Conservation (phyloP, 352 stramenopile genomes). For the Phytophthora podocarpi region DNA sequence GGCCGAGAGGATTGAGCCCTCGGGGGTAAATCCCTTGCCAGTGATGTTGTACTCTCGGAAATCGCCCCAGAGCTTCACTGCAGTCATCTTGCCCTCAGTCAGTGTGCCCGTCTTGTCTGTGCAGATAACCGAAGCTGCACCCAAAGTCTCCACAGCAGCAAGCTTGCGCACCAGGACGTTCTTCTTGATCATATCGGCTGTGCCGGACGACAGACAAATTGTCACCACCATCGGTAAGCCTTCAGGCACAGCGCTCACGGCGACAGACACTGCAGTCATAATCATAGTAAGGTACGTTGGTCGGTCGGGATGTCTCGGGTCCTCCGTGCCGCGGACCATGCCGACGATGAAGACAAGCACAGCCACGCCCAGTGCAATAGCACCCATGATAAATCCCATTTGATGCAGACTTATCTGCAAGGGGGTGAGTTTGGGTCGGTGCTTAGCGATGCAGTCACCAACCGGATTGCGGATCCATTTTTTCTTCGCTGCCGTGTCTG, state of each 20-base stretch:
- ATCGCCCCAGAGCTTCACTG: conserved; percentile 77
- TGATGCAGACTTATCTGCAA: conserved; percentile 94
- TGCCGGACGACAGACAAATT: conserved; percentile 76
- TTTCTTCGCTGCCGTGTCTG: conserved; percentile 15
- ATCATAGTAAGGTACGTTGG: conserved; percentile 93
- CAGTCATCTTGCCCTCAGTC: conserved; percentile 89
- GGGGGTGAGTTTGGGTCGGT: conserved; percentile 84
- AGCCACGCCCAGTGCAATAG: conserved; percentile 82
- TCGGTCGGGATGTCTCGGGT: conserved; percentile 72
- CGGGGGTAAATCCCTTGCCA: conserved; percentile 62
- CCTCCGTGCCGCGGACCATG: conserved; percentile 56
- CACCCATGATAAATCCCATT: conserved; percentile 91
- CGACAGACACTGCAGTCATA: conserved; percentile 92
- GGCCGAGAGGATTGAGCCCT: conserved; percentile 53
- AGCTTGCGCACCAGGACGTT: conserved; percentile 89
- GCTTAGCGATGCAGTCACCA: conserved; percentile 55
- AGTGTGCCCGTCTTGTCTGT: conserved; percentile 96
- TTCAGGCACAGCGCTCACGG: conserved; percentile 79
- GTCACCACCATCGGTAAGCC: conserved; percentile 85
- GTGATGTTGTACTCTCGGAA: conserved; percentile 74
- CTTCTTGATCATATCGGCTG: conserved; percentile 75
- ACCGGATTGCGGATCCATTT: conserved; percentile 62
- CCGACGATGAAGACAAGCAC: conserved; percentile 92
- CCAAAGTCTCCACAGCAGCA: conserved; percentile 83
- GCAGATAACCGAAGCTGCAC: conserved; percentile 92